Evolutionary conservation across 352 stramenopile genomes (phyloP).

Genomic region (Peronospora destructor): DNA sequence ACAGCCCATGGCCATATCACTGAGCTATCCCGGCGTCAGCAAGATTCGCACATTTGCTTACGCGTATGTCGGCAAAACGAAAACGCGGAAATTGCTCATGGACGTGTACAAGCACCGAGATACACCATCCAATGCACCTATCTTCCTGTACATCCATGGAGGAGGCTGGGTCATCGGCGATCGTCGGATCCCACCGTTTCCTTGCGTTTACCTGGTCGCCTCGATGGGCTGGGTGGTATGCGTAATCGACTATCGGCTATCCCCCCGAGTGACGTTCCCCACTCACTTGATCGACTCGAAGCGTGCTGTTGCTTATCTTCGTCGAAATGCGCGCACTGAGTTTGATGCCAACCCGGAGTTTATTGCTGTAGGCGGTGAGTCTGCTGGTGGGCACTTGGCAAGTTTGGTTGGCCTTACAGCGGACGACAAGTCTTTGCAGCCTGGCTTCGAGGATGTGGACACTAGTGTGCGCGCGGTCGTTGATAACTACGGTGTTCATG

Average conservation of each 20-base stretch:
- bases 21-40: conserved; percentile 42
- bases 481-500: conserved; percentile 54
- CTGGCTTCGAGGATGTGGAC: conserved; percentile 54
- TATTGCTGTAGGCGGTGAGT: conserved; percentile 57
- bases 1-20: conserved; percentile 35
- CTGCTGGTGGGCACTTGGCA: conserved; percentile 49
- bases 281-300: conserved; percentile 60
- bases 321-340: conserved; percentile 25
- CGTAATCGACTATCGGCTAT: conserved; percentile 65
- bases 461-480: conserved; percentile 51
- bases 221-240: conserved; percentile 56
- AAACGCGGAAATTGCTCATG: conserved; percentile 47
- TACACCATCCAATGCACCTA: conserved; percentile 38
- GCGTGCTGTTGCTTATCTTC: conserved; percentile 50
- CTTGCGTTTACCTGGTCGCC: conserved; percentile 51
- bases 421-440: conserved; percentile 41
- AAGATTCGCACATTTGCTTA: conserved; percentile 42
- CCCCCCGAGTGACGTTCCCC: conserved; percentile 50
- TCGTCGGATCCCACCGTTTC: conserved; percentile 37
- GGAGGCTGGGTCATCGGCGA: conserved; percentile 60
- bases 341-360: conserved; percentile 43
- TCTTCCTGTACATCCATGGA: conserved; percentile 65
- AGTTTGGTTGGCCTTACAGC: conserved; percentile 44
- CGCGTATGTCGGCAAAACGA: conserved; percentile 48
- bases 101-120: conserved; percentile 51